Evolutionary conservation across 2,329 filamentous ascomycete species (phyloP), one percentile per base, ranked within the genome.

Genomic region (Cytospora leucostoma): DNA sequence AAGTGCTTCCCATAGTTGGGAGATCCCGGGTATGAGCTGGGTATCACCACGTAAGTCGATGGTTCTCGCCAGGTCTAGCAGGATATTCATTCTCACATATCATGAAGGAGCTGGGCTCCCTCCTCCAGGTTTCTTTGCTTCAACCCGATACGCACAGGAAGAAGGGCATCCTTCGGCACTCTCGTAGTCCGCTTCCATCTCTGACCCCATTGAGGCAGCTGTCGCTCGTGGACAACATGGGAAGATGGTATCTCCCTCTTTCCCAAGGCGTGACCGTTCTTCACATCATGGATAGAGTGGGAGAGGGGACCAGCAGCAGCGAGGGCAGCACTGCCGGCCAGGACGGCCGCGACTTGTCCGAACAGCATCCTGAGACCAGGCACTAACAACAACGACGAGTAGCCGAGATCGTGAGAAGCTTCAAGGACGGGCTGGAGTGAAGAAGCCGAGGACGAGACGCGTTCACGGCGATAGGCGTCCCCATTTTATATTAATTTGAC

Each of bases 1-100:
- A 77, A 71, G 62, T 79, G 74, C 57, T 77, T 77, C 13, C 77
- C 77, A 62, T 77, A 80, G 51, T 76, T 76, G 17, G 70, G 65
- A 4, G 75, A 76, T 17, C 63, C 38, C 0, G 75, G 74, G 53
- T 75, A 69, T 3, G 75, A 75, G 67, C 75, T 76, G 35, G 34
- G 33, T 15, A 15, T 37, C 3, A n/a, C 7, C n/a, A 13, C 17
- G 10, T 51, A 50, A 37, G 32, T 55, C n/a, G 4, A 17, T 1
- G 7, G 19, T 21, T 7, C 8, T 19, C 17, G 13, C 33, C 6
- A 12, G 2, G 11, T 10, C 17, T n/a, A 4, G 10, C 55, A 6
- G n/a, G 19, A 33, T 21, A 17, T 11, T 15, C 4, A 33, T 38
- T 5, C 70, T 60, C 65, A 74, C 71, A 74, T 72, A n/a, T 75